Base-by-base conservation (phyloP, 352 stramenopile genomes). In the Thraustochytrium striatum region DNA sequence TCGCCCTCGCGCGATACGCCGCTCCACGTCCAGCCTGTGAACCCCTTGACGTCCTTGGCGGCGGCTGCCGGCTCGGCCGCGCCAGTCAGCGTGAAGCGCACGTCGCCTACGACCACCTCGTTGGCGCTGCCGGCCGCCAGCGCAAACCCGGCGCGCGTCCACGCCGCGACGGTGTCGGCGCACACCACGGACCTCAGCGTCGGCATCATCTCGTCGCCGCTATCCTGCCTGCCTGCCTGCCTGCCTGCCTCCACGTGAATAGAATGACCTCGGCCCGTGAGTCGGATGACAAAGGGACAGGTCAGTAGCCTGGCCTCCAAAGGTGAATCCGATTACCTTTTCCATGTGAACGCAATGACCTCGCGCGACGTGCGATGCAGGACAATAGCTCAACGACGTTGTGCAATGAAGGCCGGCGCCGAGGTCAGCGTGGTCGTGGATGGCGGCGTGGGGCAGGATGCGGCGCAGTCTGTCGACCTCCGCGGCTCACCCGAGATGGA, bases 141-240 rank as follows among this genome's bases (percentile, higher is more conserved):
- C 35, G 65, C 65, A 30, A 75, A 75, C 21, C 65, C 65, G 5
- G 65, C 65, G 21, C 52, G 44, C 44, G 41, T 30, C 65, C 65
- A 75, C 0, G 41, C 39, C 1, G 41, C 39, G 5, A 43, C 41
- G 9, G 52, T 43, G 50, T 75, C 65, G 16, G 19, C 65, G 65
- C 65, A 55, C 25, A 75, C 19, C 21, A 75, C 19, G 0, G 65
- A 30, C 50, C 43, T 30, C 9, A 75, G 65, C 13, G 11, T 5
- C 16, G 59, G 35, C 59, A 70, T 70, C n/a, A 30, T 47, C 39
- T 55, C 47, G 16, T 55, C 47, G 16, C 47, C 16, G 47, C 16
- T 21, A 55, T 55, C 47, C 16, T 55, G 16, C 25, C 47, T 55
- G 47, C 47, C 16, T 25, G 25, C 47, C 16, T 25, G 16, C 25